phyloP scores from a whole-genome alignment of 768 basidiomycete species.

The Panus rudis region DNA sequence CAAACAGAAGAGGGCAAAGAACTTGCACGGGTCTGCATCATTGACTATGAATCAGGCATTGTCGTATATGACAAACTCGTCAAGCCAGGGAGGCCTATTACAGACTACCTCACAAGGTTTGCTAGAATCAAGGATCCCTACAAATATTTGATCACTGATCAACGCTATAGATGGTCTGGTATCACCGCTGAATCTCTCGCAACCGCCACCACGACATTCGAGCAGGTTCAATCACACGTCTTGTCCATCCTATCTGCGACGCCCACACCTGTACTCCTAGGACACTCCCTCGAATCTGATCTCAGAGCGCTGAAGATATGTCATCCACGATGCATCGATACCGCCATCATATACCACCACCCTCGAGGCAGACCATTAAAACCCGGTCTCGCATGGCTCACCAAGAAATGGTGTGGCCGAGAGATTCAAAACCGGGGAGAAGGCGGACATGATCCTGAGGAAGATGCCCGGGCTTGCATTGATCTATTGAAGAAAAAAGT shows the following conservation, averaged over 20 bases:
- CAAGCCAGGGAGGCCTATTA: slow-evolving; percentile 76
- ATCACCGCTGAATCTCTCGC: slow-evolving; percentile 73
- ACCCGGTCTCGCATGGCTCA: slow-evolving; percentile 94
- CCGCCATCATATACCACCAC: slow-evolving; percentile 85
- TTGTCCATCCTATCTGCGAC: slow-evolving; percentile 51
- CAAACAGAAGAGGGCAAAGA: slow-evolving; percentile 86
- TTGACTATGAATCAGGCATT: slow-evolving; percentile 66
- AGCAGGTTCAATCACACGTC: slow-evolving; percentile 69
- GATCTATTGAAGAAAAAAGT: slow-evolving; percentile 82
- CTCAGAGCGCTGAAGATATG: slow-evolving; percentile 80
- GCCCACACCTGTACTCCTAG: slow-evolving; percentile 75
- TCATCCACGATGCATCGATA: slow-evolving; percentile 87
- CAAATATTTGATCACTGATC: not conserved
- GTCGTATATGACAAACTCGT: slow-evolving; percentile 87
- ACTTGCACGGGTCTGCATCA: slow-evolving; percentile 76
- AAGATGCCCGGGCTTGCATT: slow-evolving; percentile 85
- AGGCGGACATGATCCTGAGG: slow-evolving; percentile 90
- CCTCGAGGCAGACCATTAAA: slow-evolving; percentile 91
- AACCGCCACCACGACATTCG: slow-evolving; percentile 68
- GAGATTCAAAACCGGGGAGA: slow-evolving; percentile 85
- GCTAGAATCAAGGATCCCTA: slow-evolving; percentile 7
- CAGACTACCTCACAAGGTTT: slow-evolving; percentile 89
- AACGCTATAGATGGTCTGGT: slow-evolving; percentile 71
- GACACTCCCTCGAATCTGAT: slow-evolving; percentile 95
- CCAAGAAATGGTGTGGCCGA: slow-evolving; percentile 84